These are phyloP conservation scores for Mycosarcoma mackinlayi DNA, from an alignment of 1,284 basidiomycete species.

Conservation along the genomic window DNA sequence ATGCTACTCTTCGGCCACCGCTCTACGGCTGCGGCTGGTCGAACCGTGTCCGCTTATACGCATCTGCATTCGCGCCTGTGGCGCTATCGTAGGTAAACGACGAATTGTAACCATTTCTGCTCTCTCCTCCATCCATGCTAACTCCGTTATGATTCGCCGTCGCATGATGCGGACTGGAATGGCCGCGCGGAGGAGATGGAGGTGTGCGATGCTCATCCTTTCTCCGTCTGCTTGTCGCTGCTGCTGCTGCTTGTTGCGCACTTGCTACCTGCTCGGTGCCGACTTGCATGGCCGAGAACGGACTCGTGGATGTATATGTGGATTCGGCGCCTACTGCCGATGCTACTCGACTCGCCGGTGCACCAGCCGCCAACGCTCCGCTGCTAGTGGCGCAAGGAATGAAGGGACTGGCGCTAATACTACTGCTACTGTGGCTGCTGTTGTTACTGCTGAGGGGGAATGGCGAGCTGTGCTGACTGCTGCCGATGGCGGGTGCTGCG, in stretches of 20 bases:
- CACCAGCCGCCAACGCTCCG: background rate
- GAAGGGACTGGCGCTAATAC: slow-evolving; percentile 18
- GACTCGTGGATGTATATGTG: background rate
- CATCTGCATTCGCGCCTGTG: background rate
- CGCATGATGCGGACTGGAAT: background rate
- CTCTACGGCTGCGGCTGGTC: background rate
- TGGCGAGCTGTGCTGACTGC: slow-evolving; percentile 36
- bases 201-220: slow-evolving; percentile 32
- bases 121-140: background rate
- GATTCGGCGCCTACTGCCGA: background rate
- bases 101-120: background rate
- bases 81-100: no score
- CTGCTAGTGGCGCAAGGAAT: slow-evolving; percentile 8
- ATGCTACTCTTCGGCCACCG: no score
- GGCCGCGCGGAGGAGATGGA: slow-evolving; percentile 16
- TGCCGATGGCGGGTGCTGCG: slow-evolving; percentile 7
- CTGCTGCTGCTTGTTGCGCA: background rate
- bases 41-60: slow-evolving; percentile 12
- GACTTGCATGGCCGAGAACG: slow-evolving; percentile 27
- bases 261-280: slow-evolving; percentile 1
- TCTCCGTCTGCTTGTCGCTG: slow-evolving; percentile 7
- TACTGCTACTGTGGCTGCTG: slow-evolving; percentile 17
- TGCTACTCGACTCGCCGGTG: background rate
- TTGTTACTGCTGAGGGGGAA: slow-evolving; percentile 27
- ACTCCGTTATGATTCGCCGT: background rate